A percentile compares a stretch with the other conserved stretches of the same genome.
These are phyloP conservation scores for Hymenoscyphus salicellus DNA, from an alignment of 2,329 filamentous ascomycete genomes.

Conservation along the genomic window DNA sequence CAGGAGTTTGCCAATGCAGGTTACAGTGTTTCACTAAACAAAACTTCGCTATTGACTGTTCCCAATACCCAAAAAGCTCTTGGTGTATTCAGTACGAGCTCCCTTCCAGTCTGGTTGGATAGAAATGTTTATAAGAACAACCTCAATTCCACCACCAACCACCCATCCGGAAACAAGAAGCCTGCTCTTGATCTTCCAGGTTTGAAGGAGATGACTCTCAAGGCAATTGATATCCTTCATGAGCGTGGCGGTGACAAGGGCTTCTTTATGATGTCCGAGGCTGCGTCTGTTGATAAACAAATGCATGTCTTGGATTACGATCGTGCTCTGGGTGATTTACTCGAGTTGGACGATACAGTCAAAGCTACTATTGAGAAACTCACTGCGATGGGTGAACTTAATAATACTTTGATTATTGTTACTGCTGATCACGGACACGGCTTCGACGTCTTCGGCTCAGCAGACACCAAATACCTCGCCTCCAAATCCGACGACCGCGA, in stretches of 20 bases:
- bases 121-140: constrained; percentile 76
- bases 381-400: constrained; percentile 59
- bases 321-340: constrained; percentile 76
- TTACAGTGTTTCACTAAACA: constrained; percentile 71
- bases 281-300: constrained; percentile 83
- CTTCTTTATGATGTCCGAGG: constrained; percentile 86
- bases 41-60: constrained; percentile 62
- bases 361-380: constrained; percentile 72
- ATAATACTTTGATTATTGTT: constrained; percentile 75
- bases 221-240: constrained; percentile 77
- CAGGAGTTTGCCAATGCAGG: constrained; percentile 67
- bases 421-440: constrained; percentile 87
- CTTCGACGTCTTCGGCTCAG: constrained; percentile 80
- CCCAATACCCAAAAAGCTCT: constrained; percentile 62
- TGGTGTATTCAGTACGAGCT: constrained; percentile 72
- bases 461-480: constrained; percentile 74
- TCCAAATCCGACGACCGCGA: constrained; percentile 63
- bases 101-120: constrained; percentile 83
- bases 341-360: constrained; percentile 82
- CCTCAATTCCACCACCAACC: constrained; percentile 62
- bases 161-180: constrained; percentile 61
- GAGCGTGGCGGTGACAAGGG: constrained; percentile 64
- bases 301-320: constrained; percentile 87
- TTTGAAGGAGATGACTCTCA: constrained; percentile 85
- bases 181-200: constrained; percentile 74